These are phyloP conservation scores for Emmonsia crescens DNA, from an alignment of 2,329 filamentous ascomycete species.

Conservation along the genomic window DNA sequence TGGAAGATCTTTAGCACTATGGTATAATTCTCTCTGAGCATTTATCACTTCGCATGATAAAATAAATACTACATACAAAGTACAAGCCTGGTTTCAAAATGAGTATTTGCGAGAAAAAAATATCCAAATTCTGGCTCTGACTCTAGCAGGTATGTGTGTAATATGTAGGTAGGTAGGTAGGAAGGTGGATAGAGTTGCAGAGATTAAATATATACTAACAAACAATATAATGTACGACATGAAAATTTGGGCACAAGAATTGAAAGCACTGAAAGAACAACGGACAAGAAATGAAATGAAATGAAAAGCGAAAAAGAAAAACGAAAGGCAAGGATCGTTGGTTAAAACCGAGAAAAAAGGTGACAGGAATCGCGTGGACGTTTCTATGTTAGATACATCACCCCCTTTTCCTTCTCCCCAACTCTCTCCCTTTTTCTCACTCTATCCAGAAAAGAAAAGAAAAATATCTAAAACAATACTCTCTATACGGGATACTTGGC, in stretches of 20 bases:
- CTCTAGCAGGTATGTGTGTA: neutral
- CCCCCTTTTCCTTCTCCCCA: neutral
- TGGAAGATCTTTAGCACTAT: too few species aligned
- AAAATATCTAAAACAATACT: neutral
- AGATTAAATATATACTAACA: neutral
- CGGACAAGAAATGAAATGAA: neutral
- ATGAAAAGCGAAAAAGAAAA: neutral
- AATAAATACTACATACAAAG: too few species aligned
- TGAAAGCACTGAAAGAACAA: neutral
- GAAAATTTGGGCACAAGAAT: neutral
- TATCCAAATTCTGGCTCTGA: neutral
- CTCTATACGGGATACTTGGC: neutral
- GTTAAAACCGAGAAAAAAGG: neutral
- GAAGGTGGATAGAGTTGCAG: neutral
- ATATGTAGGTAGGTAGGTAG: neutral
- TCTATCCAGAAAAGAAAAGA: neutral
- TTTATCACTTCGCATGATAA: too few species aligned
- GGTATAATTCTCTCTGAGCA: too few species aligned
- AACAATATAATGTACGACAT: neutral
- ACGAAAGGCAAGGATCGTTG: neutral
- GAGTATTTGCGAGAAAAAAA: too few species aligned
- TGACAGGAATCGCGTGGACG: neutral
- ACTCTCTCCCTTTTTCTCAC: neutral
- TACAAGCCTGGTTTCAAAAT: too few species aligned
- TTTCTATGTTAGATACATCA: neutral